phyloP scores from a whole-genome alignment of 2,329 filamentous ascomycete species.

The Calonectria hongkongensis region DNA sequence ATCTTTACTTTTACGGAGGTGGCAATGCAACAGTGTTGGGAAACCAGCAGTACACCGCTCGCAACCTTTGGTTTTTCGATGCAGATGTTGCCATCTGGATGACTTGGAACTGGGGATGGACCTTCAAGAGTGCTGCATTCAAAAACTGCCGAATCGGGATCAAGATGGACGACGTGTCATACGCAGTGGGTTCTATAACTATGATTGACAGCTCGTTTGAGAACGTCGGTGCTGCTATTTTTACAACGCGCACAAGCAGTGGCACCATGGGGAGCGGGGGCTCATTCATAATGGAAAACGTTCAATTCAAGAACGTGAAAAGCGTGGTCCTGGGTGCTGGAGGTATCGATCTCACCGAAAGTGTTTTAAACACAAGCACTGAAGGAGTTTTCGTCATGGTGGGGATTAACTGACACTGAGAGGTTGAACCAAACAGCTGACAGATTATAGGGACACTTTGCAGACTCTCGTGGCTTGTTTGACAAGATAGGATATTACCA shows the following conservation, averaged over 20 bases:
- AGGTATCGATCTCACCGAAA: constrained; percentile 47
- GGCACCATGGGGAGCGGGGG: constrained; percentile 62
- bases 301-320: constrained; percentile 61
- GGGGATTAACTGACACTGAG: neutral
- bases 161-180: constrained; percentile 74
- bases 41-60: constrained; percentile 83
- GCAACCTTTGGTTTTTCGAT: constrained; percentile 79
- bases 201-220: constrained; percentile 83
- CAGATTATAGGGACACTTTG: constrained; percentile 51
- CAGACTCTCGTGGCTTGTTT: constrained; percentile 47
- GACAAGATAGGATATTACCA: constrained; percentile 51
- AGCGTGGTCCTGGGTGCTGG: constrained; percentile 53
- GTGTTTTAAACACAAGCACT: constrained; percentile 29
- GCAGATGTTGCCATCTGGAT: constrained; percentile 81
- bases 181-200: constrained; percentile 82
- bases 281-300: constrained; percentile 69
- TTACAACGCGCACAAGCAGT: constrained; percentile 70
- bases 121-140: constrained; percentile 80
- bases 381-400: constrained; percentile 55
- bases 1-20: constrained; percentile 83
- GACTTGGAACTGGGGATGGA: constrained; percentile 87
- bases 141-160: constrained; percentile 79
- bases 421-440: constrained; percentile 32
- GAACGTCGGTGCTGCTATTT: constrained; percentile 80
- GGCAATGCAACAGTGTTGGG: constrained; percentile 74